Base-by-base conservation (phyloP, 1,284 basidiomycete species). In the Porogramme epimiltina region DNA sequence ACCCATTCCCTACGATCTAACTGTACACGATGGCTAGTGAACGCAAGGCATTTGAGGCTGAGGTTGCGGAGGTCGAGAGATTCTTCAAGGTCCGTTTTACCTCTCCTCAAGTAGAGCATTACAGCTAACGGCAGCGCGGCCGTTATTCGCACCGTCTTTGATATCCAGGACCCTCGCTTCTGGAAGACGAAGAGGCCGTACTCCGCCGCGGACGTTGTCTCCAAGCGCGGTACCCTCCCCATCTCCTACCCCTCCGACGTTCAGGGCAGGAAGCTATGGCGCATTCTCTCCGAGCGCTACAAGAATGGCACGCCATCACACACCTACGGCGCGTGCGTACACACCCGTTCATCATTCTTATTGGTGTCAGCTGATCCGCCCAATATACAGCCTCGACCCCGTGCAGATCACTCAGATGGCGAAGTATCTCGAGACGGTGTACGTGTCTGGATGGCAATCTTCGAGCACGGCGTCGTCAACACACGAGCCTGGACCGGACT, bases 371-470 rank as follows among this genome's bases (percentile, higher is more conserved):
- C 38, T 51, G 11, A 51, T 49, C 10, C 42, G 48, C 13, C n/a
- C 41, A 18, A 23, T 37, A 9, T 40, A 13, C 60, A 95, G 93
- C 26, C 86, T 99, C 58, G 97, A 99, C 73, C 94, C 95, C 2
- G 95, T 99, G 13, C 96, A 99, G 75, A 82, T 95, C 61, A 94
- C 95, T 0, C 96, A 99, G 74, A 99, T 99, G 96, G 95, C 95
- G 28, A 96, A 96, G 70, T 91, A 97, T 72, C 89, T 98, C 63
- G 96, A 99, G 74, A 96, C 95, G 3, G 91, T 99, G 60, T 99
- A 99, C 70, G 93, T 99, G 45, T 98, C 95, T 13, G 96, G 96
- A 9, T 99, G 96, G 95, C 93, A 93, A 64, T 91, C 89, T 15
- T 94, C 91, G 16, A 97, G 94, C 61, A 98, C 94, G 3, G 92